Evolutionary conservation across 139 green algal genomes (phyloP), one percentile per base, ranked within the genome.

Genomic region (Coelastrella sp.): DNA sequence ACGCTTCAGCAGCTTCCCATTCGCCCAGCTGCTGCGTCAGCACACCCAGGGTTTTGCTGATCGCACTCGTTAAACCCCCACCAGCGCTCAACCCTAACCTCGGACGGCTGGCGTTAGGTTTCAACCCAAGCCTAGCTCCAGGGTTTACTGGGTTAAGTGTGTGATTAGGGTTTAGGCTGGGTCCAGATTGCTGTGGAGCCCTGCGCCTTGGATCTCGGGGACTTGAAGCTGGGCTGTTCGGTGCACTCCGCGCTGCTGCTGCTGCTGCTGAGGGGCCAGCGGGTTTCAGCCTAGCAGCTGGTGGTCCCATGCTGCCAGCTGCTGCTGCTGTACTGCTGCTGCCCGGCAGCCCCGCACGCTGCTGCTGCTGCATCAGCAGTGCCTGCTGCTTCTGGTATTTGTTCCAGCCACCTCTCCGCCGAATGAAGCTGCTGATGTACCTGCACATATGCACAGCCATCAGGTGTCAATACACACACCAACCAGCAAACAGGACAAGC

Each of bases 351-450:
- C 19, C 54, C 74, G 16, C 81, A 10, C 20, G 64, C 86, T 85
- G 87, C 81, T 93, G 90, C 76, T 75, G 32, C 22, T 93, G 83
- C 66, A 77, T 61, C 59, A 77, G 77, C 87, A 22, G 32, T 19
- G 80, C 57, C 73, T 91, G 88, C 88, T 88, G 80, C 71, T 88
- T 83, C 66, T 93, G 91, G 86, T 90, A 94, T 61, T 92, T 92
- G 74, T 60, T 86, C 89, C 89, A 92, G 17, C 92, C 92, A 7
- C 92, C 92, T 11, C 86, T 59, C 19, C 87, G 84, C 22, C 92
- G 86, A 54, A 94, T 47, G 89, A 92, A 94, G 71, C 71, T 89
- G 66, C 66, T 92, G 86, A 94, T 93, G 92, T 94, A 94, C 66
- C 87, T 91, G 87, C 20, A 47, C 32, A 47, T 2, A 47, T 47